Evolutionary conservation across 2,329 filamentous ascomycete species (phyloP).

Genomic region (Cladophialophora bantiana): DNA sequence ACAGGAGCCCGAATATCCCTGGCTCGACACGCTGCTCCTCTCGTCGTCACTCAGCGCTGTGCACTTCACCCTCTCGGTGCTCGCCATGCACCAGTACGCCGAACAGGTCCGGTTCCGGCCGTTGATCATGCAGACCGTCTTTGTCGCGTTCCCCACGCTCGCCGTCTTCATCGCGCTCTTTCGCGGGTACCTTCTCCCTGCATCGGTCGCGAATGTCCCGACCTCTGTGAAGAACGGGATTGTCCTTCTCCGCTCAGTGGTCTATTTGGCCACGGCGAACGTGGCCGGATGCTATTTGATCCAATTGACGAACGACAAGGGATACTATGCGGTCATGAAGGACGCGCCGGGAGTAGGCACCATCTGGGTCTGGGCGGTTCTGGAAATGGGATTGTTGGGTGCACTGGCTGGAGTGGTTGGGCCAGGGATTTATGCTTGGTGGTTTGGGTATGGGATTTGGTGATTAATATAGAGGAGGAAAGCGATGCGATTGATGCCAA

Average conservation of each 20-base stretch:
- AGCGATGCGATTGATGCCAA: neutral
- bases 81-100: conserved; percentile 57
- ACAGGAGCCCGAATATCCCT: conserved; percentile 27
- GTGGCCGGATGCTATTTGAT: conserved; percentile 79
- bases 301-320: conserved; percentile 76
- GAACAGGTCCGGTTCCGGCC: conserved; percentile 41
- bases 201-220: conserved; percentile 30
- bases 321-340: conserved; percentile 91
- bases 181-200: conserved; percentile 53
- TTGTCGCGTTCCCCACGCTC: conserved; percentile 52
- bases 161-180: conserved; percentile 54
- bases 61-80: conserved; percentile 54
- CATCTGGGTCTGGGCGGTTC: conserved; percentile 89
- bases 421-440: conserved; percentile 62
- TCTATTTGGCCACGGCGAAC: conserved; percentile 71
- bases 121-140: conserved; percentile 45
- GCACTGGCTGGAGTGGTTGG: conserved; percentile 64
- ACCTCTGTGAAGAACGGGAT: conserved; percentile 19
- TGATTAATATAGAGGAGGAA: conserved; percentile 35
- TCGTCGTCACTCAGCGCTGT: conserved; percentile 52
- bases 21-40: conserved; percentile 53
- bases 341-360: conserved; percentile 86
- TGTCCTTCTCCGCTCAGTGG: conserved; percentile 44
- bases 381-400: conserved; percentile 78
- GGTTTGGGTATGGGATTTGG: conserved; percentile 60